phyloP scores from a whole-genome alignment of 2,329 filamentous ascomycete genomes.

The Xylaria sp. region DNA sequence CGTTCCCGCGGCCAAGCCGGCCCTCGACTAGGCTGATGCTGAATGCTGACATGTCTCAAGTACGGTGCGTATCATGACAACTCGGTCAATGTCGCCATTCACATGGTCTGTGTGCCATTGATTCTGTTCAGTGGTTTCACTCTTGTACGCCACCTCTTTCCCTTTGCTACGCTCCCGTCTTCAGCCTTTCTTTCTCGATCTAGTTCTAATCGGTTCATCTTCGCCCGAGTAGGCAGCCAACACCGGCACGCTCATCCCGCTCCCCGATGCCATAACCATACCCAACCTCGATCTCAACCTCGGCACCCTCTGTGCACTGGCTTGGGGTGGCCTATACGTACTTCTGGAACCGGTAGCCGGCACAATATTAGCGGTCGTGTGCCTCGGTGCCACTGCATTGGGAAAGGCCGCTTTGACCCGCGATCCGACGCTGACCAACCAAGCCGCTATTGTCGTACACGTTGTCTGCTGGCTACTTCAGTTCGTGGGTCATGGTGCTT shows the following conservation, averaged over 20 bases:
- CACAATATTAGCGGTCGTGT: constrained; percentile 76
- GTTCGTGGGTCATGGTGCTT: constrained; percentile 90
- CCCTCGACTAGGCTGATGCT: background rate
- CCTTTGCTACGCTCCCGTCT: constrained; percentile 12
- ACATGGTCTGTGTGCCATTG: constrained; percentile 81
- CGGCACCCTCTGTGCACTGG: constrained; percentile 70
- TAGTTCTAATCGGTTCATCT: constrained; percentile 38
- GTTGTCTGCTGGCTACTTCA: constrained; percentile 85
- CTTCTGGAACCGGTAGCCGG: constrained; percentile 95
- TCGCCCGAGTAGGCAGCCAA: constrained; percentile 64
- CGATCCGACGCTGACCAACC: constrained; percentile 60
- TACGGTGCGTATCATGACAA: constrained; percentile 89
- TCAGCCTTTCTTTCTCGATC: constrained; percentile 12
- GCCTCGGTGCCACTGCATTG: constrained; percentile 78
- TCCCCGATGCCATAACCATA: constrained; percentile 74
- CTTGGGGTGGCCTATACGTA: constrained; percentile 85
- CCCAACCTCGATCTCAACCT: constrained; percentile 75
- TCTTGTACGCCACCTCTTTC: constrained; percentile 65
- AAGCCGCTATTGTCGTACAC: constrained; percentile 73
- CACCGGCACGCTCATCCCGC: constrained; percentile 70
- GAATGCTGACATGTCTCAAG: constrained; percentile 56
- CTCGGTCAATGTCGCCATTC: constrained; percentile 79
- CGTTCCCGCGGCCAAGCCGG: background rate
- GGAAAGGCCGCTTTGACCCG: constrained; percentile 78
- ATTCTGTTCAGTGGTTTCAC: constrained; percentile 78